Evolutionary conservation across 208 protist species (phyloP), one percentile per base, ranked within the genome.

Genomic region (Tritrichomonas musculus): DNA sequence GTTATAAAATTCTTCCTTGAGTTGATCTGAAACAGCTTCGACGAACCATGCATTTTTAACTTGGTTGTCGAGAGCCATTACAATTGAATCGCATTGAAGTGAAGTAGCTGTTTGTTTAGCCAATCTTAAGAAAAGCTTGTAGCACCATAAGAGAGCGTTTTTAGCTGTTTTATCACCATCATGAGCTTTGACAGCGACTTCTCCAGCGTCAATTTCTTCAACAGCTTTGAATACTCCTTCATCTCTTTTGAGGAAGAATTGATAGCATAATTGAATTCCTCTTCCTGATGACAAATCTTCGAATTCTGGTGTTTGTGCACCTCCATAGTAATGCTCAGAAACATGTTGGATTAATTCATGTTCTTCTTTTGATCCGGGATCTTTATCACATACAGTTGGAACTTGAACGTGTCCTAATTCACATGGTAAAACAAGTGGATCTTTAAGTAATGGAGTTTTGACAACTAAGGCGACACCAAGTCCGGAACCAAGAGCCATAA

Each of bases 1-100:
- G 20, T 53, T 8, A 50, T 88, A 60, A 47, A 88, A 88, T 49
- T 88, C 77, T 33, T 53, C 47, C n/a, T 20, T 8, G 20, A 88
- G 47, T 88, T 57, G 20, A 60, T 53, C 47, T 20, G 25, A 25
- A 14, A 47, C 47, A 33, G 13, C 20, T 39, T 20, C 27, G 41
- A 88, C 47, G 27, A 88, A 88, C 77, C 77, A 88, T 4, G 25
- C 20, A 39, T 88, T 88, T n/a, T 57, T 88, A 57, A 88, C 77
- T 88, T 88, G 77, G n/a, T 88, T 88, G 57, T 88, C 77, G 9
- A 88, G 47, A 57, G 77, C 77, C 41, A 88, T 57, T 57, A 88
- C n/a, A 30, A 88, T 49, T n/a, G 77, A 88, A 4, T 57, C 77
- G 47, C 77, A 88, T 14, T 1, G 33, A 0, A 88, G 30, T 57